Base-by-base conservation (phyloP, 768 basidiomycete species). In the Suillus brevipes region DNA sequence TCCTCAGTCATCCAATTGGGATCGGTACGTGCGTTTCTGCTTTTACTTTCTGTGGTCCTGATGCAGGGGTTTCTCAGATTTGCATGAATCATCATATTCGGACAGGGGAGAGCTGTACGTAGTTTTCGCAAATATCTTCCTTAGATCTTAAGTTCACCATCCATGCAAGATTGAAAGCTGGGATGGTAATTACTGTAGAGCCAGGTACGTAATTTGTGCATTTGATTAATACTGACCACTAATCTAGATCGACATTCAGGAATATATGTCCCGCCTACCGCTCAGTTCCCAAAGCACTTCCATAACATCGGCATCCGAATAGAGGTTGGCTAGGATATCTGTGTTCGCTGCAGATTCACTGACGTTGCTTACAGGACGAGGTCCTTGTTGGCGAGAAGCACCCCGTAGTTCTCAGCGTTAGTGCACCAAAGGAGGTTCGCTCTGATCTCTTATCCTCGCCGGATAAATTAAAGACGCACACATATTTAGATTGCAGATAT, bases 171-270 rank as follows among this genome's bases (percentile, higher is more conserved):
- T 74, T 98, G 63, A 83, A 88, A 66, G 82, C 83, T 8, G 95
- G 95, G 0, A 97, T 95, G 88, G 93, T 97, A 8, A 87, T 97
- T 52, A 97, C 96, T 1, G 84, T 98, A 65, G 96, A 97, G 72
- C 94, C 94, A 65, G 93, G 91, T 87, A 69, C 58, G 76, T 68
- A 61, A 38, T 42, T 10, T 8, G 40, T 56, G 47, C 45, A 60
- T 12, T 57, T 14, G 45, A 28, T 56, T 18, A 20, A 45, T 13
- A 37, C 20, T 42, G 34, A 52, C 42, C 28, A 67, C 38, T 62
- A 36, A 52, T 64, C 34, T 68, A 52, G 53, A 50, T 64, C 45
- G 63, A 55, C 62, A 56, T 59, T 65, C 72, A 85, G 95, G 92
- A 1, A 84, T 97, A 38, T 98, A 97, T 72, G 93, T 99, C 45